Evolutionary conservation across 2,329 filamentous ascomycete species (phyloP), one percentile per base, ranked within the genome.

Genomic region (Trichophyton verrucosum): DNA sequence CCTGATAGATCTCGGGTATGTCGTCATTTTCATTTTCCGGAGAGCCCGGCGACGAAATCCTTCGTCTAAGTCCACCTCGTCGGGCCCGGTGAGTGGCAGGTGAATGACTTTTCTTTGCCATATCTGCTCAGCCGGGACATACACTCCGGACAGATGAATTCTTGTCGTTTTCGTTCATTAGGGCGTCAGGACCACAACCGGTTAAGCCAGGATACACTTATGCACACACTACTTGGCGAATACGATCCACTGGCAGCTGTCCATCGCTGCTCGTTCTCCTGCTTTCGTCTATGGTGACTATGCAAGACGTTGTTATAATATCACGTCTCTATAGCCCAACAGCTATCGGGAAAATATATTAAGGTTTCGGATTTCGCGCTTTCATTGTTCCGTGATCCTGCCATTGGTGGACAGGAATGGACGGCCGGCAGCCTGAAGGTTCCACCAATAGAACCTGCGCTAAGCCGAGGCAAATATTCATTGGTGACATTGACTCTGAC

Each of bases 1-100:
- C 60, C 11, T 33, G 60, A 47, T 64, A 64, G 15, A 64, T 51
- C 11, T 51, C 58, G 13, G 62, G 20, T 38, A 64, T 36, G 27
- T 61, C 24, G 24, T 60, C 60, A 27, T 59, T n/a, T 57, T 59
- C 55, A 15, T 24, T 40, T 4, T 22, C 55, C 11, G 55, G 8
- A 44, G 55, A 30, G 15, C 51, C 30, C 27, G 51, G n/a, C 3
- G 51, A 36, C 20, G 27, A 55, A 11, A 36, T 36, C 56, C 56
- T 58, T 44, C 30, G 36, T 13, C 24, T 30, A 36, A 36, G 40
- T 11, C 56, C 36, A n/a, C 56, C 20, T 9, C 22, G 13, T 58
- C 17, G 11, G 22, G 11, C 11, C 36, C 58, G 47, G 24, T 33
- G 27, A 55, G 27, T 36, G 27, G 27, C 51, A 55, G 51, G 51